Base-by-base conservation (phyloP, 1,284 basidiomycete species). In the Chalciporus sp. region DNA sequence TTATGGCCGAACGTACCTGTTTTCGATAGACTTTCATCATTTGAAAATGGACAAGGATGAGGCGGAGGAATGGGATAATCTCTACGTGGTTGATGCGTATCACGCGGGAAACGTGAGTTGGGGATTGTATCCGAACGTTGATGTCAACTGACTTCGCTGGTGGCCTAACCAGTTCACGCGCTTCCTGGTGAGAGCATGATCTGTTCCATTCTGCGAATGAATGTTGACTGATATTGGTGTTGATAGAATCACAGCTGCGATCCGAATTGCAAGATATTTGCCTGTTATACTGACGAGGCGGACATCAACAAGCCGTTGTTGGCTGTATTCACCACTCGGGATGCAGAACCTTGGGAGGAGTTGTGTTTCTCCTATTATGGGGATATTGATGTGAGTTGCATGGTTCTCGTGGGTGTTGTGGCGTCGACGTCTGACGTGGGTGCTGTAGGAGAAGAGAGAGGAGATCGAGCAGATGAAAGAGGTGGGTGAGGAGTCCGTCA, bases 211-310 rank as follows among this genome's bases (percentile, higher is more conserved):
- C 49, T 54, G 61, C 14, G 35, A n/a, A 40, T 41, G 26, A 37
- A 8, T 16, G 43, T 19, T 29, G 31, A 41, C 51, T 56, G 49
- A 61, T 7, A 17, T 23, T 48, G 53, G 19, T 37, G 16, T 17
- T 8, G 40, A 14, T 56, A 93, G 90, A 95, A 95, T 63, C 93
- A 96, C 64, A 93, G 89, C 16, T 96, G 94, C 65, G 85, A 92
- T 57, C 93, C 94, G 0, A 97, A 96, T 67, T 84, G 90, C 57
- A 69, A 69, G 5, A 79, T 93, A 11, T 77, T 80, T n/a, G 78
- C 90, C 1, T 86, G 85, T 31, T 88, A 91, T 57, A 83, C 86
- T 59, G 83, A 88, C 56, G 85, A 87, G 57, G 73, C 81, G 43
- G 74, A 84, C 64, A 69, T 88, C 43, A 68, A 79, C 20, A 84